phyloP scores from a whole-genome alignment of 768 basidiomycete genomes.

The Lentinula raphanica region DNA sequence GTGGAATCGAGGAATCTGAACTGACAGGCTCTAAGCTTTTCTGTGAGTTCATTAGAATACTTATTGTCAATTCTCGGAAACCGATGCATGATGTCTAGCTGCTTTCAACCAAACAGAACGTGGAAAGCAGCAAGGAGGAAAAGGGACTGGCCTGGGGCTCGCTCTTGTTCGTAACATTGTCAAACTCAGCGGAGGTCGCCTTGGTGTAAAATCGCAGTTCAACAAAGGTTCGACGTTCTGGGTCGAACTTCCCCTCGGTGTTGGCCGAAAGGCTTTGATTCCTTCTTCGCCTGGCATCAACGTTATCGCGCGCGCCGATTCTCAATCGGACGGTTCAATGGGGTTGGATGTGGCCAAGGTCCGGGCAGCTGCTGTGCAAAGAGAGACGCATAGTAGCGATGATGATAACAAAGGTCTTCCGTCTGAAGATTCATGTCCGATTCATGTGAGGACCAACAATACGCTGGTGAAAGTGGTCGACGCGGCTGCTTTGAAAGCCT shows the following conservation, averaged over 20 bases:
- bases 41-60: constrained; percentile 30
- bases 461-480: constrained; percentile 13
- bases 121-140: constrained; percentile 14
- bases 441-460: not conserved
- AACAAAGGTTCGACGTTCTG: constrained; percentile 69
- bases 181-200: constrained; percentile 47
- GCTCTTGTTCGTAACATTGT: constrained; percentile 54
- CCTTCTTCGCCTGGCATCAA: constrained; percentile 3
- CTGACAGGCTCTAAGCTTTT: constrained; percentile 56
- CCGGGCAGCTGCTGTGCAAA: not conserved
- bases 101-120: constrained; percentile 6
- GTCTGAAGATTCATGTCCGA: not conserved
- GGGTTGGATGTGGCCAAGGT: not conserved
- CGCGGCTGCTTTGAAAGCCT: constrained; percentile 12
- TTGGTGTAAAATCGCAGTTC: constrained; percentile 43
- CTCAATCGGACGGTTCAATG: not conserved
- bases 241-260: constrained; percentile 55
- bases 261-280: constrained; percentile 11
- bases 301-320: not conserved
- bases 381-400: not conserved
- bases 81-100: constrained; percentile 21
- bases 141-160: constrained; percentile 45
- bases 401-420: not conserved
- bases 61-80: not conserved
- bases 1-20: constrained; percentile 55